Evolutionary conservation across 129 eudicot species (phyloP), one percentile per base, ranked within the genome.

Genomic region (Pseudognaphalium luteoalbum): DNA sequence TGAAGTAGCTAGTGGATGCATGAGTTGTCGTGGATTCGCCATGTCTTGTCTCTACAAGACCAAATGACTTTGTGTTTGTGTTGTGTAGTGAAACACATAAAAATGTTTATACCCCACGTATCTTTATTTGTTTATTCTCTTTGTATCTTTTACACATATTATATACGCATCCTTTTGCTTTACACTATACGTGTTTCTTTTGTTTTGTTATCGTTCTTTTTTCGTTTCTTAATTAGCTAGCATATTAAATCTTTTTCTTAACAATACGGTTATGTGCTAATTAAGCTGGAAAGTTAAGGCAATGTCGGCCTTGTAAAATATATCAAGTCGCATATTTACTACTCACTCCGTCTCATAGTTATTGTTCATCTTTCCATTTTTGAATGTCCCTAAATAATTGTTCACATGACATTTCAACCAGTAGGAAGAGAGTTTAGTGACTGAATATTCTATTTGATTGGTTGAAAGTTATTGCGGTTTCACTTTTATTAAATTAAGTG

Each of bases 31-130:
- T 14, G 68, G 84, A 80, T 80, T 80, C 84, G 63, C 47, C 57
- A 80, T 80, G 84, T 74, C 68, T 17, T 69, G 84, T 67, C 80
- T 42, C 80, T 74, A 66, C 32, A 80, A 74, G 84, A 80, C 84
- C 84, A 80, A 29, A 74, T 73, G 60, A 68, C 71, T 80, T 74
- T 80, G 76, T 72, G 75, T 75, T 68, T 68, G 70, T 80, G 84
- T 74, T 74, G 84, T 51, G 75, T 80, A 74, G 84, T 73, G 80
- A 67, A 59, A 58, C 75, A 74, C 50, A 73, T 63, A 39, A 63
- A 72, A 62, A 19, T 37, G 54, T 66, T 25, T 19, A 51, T 28
- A 65, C 83, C 78, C 78, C 78, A 65, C 76, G 60, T 56, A 79
- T 73, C 80, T 80, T 74, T 80, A 22, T 74, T 20, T 80, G 64